phyloP scores from a whole-genome alignment of 345 rosid species.

The Euclidium syriacum region DNA sequence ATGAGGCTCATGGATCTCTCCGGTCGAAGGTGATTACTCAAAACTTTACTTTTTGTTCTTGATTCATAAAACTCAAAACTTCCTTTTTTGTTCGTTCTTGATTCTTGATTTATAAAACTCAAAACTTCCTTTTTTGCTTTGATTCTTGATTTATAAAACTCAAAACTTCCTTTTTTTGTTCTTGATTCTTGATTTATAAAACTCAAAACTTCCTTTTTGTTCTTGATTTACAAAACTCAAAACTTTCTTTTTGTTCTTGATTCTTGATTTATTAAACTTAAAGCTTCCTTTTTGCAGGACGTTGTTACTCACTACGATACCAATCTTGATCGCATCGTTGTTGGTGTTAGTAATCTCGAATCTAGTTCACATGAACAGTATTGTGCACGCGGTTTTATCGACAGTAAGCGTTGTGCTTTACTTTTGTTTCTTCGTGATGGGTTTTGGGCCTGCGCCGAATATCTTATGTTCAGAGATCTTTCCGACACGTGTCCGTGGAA shows the following conservation, averaged over 20 bases:
- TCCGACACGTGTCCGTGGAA: slow-evolving; percentile 86
- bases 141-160: too few species aligned
- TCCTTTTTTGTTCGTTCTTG: neutral
- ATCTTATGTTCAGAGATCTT: slow-evolving; percentile 94
- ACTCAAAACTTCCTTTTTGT: too few species aligned
- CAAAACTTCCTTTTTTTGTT: too few species aligned
- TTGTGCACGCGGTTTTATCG: slow-evolving; percentile 61
- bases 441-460: slow-evolving; percentile 94
- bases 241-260: neutral
- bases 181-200: too few species aligned
- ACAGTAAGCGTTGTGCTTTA: slow-evolving; percentile 63
- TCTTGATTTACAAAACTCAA: too few species aligned
- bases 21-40: slow-evolving; percentile 83
- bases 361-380: slow-evolving; percentile 42
- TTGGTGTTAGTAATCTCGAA: slow-evolving; percentile 56
- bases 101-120: too few species aligned
- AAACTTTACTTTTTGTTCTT: too few species aligned
- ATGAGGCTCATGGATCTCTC: slow-evolving; percentile 93
- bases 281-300: slow-evolving; percentile 75
- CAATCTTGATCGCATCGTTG: slow-evolving; percentile 60
- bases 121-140: slow-evolving; percentile 6
- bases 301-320: slow-evolving; percentile 75
- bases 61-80: neutral
- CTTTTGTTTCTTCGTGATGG: slow-evolving; percentile 95
- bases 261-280: too few species aligned